A percentile compares a stretch with the other conserved stretches of the same genome.
These are phyloP conservation scores for Saccharomycopsis javanensis DNA, from an alignment of 805 yeast genomes.

Conservation along the genomic window DNA sequence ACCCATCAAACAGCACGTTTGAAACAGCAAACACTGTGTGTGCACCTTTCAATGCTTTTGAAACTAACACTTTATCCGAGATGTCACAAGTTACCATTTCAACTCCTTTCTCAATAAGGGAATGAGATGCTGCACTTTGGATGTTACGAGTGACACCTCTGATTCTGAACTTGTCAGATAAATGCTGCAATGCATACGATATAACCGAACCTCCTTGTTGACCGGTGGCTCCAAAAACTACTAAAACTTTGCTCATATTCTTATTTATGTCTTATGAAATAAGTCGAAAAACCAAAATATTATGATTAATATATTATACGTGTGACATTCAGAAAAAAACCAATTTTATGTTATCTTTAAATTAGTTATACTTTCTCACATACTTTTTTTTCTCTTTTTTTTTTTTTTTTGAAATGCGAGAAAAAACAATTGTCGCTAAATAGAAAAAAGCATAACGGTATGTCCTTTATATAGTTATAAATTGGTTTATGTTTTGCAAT, in stretches of 20 bases:
- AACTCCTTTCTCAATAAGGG: not conserved
- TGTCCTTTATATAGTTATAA: too few species aligned
- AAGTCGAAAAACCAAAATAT: too few species aligned
- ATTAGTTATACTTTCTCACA: too few species aligned
- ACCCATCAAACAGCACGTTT: not conserved
- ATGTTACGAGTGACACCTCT: slow-evolving; percentile 2
- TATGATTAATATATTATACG: too few species aligned
- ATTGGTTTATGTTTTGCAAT: too few species aligned
- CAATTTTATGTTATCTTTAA: too few species aligned
- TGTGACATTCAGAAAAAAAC: too few species aligned
- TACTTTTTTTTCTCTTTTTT: too few species aligned
- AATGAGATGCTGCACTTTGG: not conserved
- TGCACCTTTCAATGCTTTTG: not conserved
- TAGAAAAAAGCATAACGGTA: too few species aligned
- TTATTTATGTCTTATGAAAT: too few species aligned
- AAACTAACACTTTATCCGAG: not conserved
- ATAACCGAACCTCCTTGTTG: slow-evolving; percentile 5
- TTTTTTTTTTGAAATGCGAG: too few species aligned
- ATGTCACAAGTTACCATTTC: not conserved
- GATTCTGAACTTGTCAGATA: not conserved
- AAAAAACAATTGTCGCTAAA: too few species aligned
- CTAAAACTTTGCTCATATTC: slow-evolving; percentile 3
- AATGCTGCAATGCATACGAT: not conserved
- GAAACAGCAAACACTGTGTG: slow-evolving; percentile 3
- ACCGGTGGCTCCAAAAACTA: slow-evolving; percentile 7